Evolutionary conservation across 169 alveolate genomes (phyloP), one percentile per base, ranked within the genome.

Genomic region (Plasmodium reichenowi): DNA sequence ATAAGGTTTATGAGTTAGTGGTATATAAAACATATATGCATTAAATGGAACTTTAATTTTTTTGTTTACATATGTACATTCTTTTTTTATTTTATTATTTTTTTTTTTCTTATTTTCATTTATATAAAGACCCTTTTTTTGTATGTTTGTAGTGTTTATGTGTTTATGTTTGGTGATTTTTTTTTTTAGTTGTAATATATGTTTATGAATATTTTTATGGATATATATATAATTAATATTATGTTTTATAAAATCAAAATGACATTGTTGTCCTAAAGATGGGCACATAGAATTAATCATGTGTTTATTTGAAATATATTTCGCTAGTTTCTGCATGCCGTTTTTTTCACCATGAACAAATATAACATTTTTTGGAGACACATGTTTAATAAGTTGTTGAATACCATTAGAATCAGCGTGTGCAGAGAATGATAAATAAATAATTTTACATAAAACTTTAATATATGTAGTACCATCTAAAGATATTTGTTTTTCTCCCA

Each of bases 401-500:
- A 99, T 98, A 32, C 99, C 99, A 88, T 97, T 97, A 2, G 99
- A 96, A 92, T 99, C 99, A 12, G 99, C 99, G 94, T 98, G 99
- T 12, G 99, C 99, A 74, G 99, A 97, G 88, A 99, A 99, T 24
- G 99, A 97, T 95, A 98, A 96, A 93, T 98, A 97, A 74, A 96
- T 95, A 20, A 99, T 98, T 88, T 94, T 94, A 89, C 99, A 97
- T 58, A 95, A 95, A 17, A 99, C 98, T 52, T 97, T 97, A 48
- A 97, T 88, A 50, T 54, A 29, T 13, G 96, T 91, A 26, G 32
- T 76, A 24, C 60, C 74, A 63, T 48, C 87, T 29, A 64, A 15
- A 24, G 22, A 10, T 29, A 72, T 93, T 29, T 96, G 87, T 89
- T 72, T 94, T 91, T 95, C 93, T 32, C 99, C 99, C 86, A 95